Conservation (phyloP, 345 rosid species). For the Moricandia moricandioides region DNA sequence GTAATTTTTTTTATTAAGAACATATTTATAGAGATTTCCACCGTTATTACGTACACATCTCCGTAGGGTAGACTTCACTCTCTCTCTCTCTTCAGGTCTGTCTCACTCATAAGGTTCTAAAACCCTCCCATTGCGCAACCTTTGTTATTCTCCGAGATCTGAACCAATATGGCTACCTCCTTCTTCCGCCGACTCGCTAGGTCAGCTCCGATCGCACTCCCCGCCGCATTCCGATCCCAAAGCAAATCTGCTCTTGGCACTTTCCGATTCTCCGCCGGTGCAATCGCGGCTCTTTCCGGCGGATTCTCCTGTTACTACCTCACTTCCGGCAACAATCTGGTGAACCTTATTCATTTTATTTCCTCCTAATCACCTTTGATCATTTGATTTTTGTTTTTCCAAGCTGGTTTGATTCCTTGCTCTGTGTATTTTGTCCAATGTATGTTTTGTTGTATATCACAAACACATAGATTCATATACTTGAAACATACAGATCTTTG, state of each 20-base stretch:
- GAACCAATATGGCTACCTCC: conserved; percentile 50
- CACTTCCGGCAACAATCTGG: conserved; percentile 59
- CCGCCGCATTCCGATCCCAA: conserved; percentile 45
- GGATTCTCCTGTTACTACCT: conserved; percentile 69
- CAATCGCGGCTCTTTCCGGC: conserved; percentile 76
- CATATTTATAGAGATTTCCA: background rate
- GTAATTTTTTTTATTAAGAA: no score
- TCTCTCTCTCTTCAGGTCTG: background rate
- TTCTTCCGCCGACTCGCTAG: conserved; percentile 61
- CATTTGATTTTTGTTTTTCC: background rate
- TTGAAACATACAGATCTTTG: background rate
- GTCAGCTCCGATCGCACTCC: conserved; percentile 43
- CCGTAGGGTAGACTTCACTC: conserved; percentile 7
- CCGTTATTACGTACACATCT: conserved; percentile 1
- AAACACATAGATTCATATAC: background rate
- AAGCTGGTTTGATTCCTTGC: conserved; percentile 11
- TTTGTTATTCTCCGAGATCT: conserved; percentile 27
- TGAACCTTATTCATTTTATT: conserved; percentile 15
- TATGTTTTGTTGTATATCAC: background rate
- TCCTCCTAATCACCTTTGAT: background rate
- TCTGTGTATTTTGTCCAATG: conserved; percentile 1
- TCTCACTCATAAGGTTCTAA: conserved; percentile 16
- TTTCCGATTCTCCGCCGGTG: conserved; percentile 58
- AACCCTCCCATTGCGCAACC: conserved; percentile 22
- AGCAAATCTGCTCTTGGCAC: conserved; percentile 39